Evolutionary conservation across 1,284 basidiomycete genomes (phyloP), one percentile per base, ranked within the genome.

Genomic region (Inonotus hispidus): DNA sequence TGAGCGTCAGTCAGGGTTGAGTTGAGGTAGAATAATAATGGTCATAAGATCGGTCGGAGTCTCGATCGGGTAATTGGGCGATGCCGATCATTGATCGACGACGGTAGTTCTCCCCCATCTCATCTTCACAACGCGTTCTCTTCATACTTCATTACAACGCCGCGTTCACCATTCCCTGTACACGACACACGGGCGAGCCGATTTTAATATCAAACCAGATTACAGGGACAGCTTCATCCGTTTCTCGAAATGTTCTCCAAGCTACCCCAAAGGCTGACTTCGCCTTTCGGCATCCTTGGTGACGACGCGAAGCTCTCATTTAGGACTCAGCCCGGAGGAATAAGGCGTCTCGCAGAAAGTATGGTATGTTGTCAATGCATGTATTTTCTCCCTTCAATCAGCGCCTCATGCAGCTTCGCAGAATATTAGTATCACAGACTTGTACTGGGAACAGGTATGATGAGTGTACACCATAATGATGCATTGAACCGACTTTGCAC

Each of bases 251-350:
- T 76, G 72, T 71, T 77, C 54, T 35, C 61, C 16, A 87, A 79
- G 65, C 74, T 91, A 59, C 88, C 88, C 13, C 85, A 85, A 68
- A 83, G 80, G 66, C 77, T 92, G 56, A 81, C 83, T 16, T 83
- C 87, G 16, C 88, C 89, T n/a, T 86, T 92, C 72, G 84, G 86
- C n/a, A 71, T 92, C n/a, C 73, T 92, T 25, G 86, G 87, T 10
- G 92, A 95, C 70, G 91, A 93, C 70, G 85, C 91, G 35, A 95
- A 95, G 73, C 83, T 96, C 25, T 85, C 88, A 21, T 96, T 96
- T 72, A 85, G 91, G 54, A 91, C 85, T 66, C 86, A 88, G 63
- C 82, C 89, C 0, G 81, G 82, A 46, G 93, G 93, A 7, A 85
- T 95, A 56, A 79, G 85, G 59, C 89, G 90, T 69, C 72, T 95